Percentiles rank a stretch among this genome's conserved stretches.
phyloP scores from a whole-genome alignment of 2,329 filamentous ascomycete species.

The Gaeumannomyces sp. region DNA sequence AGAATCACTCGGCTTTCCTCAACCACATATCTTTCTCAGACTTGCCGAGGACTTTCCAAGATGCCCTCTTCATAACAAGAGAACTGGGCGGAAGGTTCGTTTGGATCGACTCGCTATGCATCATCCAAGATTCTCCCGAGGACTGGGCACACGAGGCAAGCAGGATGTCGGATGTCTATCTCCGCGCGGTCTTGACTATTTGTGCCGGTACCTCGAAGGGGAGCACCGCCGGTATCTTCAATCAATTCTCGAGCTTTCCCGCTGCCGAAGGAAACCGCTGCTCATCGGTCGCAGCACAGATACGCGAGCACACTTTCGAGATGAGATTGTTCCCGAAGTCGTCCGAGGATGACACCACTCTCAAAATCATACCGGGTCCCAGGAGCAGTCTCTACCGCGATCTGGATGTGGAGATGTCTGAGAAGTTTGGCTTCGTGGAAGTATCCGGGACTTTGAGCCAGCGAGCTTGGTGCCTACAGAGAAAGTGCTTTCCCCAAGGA shows the following conservation, averaged over 20 bases:
- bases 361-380: neutral
- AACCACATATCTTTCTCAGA: neutral
- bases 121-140: slow-evolving; percentile 20
- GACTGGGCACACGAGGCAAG: slow-evolving; percentile 16
- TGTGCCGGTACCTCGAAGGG: neutral
- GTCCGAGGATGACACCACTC: neutral
- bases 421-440: neutral
- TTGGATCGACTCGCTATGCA: slow-evolving; percentile 26
- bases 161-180: slow-evolving; percentile 5
- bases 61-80: slow-evolving; percentile 6
- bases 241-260: neutral
- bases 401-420: neutral
- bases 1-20: neutral
- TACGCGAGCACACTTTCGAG: neutral
- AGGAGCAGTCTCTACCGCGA: no score
- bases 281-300: neutral
- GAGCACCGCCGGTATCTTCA: neutral
- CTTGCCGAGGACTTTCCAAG: slow-evolving; percentile 4
- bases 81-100: slow-evolving; percentile 19
- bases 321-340: neutral
- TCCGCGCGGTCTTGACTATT: neutral
- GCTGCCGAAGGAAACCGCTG: neutral
- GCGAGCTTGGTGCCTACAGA: slow-evolving; percentile 6
- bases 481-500: neutral
- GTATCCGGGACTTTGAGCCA: neutral